Base-by-base conservation (phyloP, 768 basidiomycete species). In the Cystobasidium ongulense region DNA sequence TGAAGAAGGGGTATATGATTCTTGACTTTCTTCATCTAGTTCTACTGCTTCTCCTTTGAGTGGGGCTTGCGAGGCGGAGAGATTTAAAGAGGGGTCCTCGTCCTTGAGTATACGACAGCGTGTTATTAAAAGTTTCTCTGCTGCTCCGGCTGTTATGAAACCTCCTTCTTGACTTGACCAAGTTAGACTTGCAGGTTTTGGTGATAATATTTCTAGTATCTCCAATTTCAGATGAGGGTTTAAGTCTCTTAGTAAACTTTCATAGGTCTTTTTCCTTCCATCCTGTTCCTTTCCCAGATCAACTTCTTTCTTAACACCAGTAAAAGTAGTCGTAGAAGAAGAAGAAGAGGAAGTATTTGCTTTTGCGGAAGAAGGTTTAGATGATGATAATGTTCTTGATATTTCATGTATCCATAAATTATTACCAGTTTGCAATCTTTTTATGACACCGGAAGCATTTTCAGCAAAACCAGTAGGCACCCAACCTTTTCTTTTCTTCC, bases 401-500 rank as follows among this genome's bases (percentile, higher is more conserved):
- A 71, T n/a, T 54, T 71, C 68, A 36, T 71, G 68, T 27, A 71
- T 38, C 68, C 68, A 71, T n/a, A 71, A 35, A 35, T 52, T 57
- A 43, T 59, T 52, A n/a, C 25, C 50, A 4, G 68, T 71, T 35
- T 71, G 68, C 18, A 36, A 35, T 35, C 68, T 46, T 54, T 71
- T 71, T 35, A 71, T 59, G 33, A 71, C 27, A 35, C 36, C 27
- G 5, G 68, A 36, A 11, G 68, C 53, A 21, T 36, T 35, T 29
- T 71, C 68, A 35, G 68, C 68, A 8, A 57, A 52, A 10, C 68
- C 68, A 59, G 50, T 7, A 33, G 68, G 53, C 13, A 71, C 68
- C 68, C 68, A 71, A 29, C 68, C 68, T 35, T 54, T 54, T 23
- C 68, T 3, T 54, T 71, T 71, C 27, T 71, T 71, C 13, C 68